Conservation (phyloP, 768 basidiomycete species). For the Asterophora lycoperdoides region DNA sequence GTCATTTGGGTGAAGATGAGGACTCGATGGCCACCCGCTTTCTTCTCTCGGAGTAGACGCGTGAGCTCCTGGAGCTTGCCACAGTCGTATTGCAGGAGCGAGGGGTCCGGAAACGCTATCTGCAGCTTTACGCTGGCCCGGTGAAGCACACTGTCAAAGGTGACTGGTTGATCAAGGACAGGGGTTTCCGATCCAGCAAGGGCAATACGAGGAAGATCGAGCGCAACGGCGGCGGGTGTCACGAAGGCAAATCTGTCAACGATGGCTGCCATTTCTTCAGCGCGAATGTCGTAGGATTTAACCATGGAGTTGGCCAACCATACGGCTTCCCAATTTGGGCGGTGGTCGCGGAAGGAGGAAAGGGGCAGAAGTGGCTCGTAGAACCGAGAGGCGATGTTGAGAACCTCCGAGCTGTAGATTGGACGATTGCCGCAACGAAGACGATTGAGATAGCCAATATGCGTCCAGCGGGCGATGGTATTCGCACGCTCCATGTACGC, state of each 20-base stretch:
- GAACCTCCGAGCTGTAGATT: constrained; percentile 42
- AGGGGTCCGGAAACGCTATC: constrained; percentile 90
- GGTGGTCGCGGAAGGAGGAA: constrained; percentile 35
- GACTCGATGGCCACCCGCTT: constrained; percentile 82
- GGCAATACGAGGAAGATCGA: constrained; percentile 64
- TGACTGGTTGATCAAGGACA: constrained; percentile 29
- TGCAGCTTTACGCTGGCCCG: constrained; percentile 75
- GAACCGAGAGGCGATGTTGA: constrained; percentile 37
- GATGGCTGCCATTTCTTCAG: constrained; percentile 44
- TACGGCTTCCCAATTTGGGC: constrained; percentile 39
- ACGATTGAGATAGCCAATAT: constrained; percentile 70
- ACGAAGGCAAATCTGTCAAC: constrained; percentile 75
- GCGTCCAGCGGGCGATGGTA: constrained; percentile 58
- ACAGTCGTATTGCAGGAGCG: constrained; percentile 90
- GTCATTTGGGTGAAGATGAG: constrained; percentile 99
- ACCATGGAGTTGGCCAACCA: constrained; percentile 44
- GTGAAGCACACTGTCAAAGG: constrained; percentile 71
- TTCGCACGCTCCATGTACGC: constrained; percentile 46
- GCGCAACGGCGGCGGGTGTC: constrained; percentile 74
- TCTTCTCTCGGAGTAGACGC: constrained; percentile 75
- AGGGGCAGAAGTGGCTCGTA: constrained; percentile 49
- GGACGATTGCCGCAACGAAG: constrained; percentile 56
- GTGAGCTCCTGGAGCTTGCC: constrained; percentile 89
- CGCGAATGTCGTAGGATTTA: constrained; percentile 61
- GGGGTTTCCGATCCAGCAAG: constrained; percentile 39